Conservation (phyloP, 768 basidiomycete genomes). For the Collybia sordida region DNA sequence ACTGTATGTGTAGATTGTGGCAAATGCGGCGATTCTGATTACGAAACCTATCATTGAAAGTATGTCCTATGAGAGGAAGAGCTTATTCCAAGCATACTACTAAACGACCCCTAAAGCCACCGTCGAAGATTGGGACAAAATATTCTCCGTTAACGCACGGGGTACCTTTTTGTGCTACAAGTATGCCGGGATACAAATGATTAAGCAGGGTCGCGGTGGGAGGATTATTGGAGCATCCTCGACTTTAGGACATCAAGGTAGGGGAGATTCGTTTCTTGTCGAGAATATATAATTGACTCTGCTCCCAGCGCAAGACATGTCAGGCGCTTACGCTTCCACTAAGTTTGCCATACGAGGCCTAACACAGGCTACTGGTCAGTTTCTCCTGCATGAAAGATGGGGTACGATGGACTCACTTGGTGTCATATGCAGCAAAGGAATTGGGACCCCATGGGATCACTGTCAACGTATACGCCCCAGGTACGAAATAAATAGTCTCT, state of each 20-base stretch:
- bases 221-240: conserved; percentile 30
- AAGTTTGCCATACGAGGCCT: conserved; percentile 41
- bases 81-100: not conserved
- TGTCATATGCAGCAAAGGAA: conserved; percentile 10
- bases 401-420: not conserved
- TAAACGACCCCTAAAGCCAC: conserved; percentile 1
- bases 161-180: conserved; percentile 32
- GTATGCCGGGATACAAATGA: conserved; percentile 30
- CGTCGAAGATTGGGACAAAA: conserved; percentile 24
- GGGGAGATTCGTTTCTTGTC: not conserved
- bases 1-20: conserved; percentile 26
- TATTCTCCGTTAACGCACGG: conserved; percentile 26
- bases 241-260: conserved; percentile 31
- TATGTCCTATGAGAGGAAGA: conserved; percentile 6
- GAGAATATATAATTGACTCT: not conserved
- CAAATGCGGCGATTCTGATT: conserved; percentile 30
- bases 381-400: not conserved
- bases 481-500: not conserved
- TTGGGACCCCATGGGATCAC: conserved; percentile 16
- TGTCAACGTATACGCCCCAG: conserved; percentile 20
- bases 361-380: conserved; percentile 29
- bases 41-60: conserved; percentile 18
- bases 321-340: conserved; percentile 28
- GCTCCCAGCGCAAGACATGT: conserved; percentile 2
- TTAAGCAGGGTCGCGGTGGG: conserved; percentile 31